These are phyloP conservation scores for Globisporangium alternatum DNA, from an alignment of 352 stramenopile species.

Conservation along the genomic window DNA sequence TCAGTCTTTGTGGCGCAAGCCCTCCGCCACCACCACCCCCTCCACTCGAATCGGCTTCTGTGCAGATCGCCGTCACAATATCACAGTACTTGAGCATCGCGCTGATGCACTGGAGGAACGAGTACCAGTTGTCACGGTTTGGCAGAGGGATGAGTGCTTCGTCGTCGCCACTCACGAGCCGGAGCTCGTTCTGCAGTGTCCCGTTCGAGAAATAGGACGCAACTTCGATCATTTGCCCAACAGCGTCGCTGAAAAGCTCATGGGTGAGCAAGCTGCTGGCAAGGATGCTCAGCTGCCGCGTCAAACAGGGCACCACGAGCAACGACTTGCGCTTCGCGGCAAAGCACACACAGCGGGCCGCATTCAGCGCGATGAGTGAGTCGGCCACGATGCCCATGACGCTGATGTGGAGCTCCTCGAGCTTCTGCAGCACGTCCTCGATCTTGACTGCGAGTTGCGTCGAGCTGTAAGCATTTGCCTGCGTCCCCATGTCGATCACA, in stretches of 20 bases:
- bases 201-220: slow-evolving; percentile 57
- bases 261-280: slow-evolving; percentile 59
- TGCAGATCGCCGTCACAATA: slow-evolving; percentile 52
- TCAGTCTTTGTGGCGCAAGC: slow-evolving; percentile 35
- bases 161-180: slow-evolving; percentile 36
- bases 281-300: slow-evolving; percentile 47
- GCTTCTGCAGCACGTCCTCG: slow-evolving; percentile 48
- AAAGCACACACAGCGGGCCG: slow-evolving; percentile 45
- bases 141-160: slow-evolving; percentile 46
- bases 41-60: slow-evolving; percentile 16
- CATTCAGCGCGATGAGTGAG: slow-evolving; percentile 54
- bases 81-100: slow-evolving; percentile 47
- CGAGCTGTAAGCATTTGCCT: slow-evolving; percentile 26
- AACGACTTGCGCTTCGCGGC: slow-evolving; percentile 37
- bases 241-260: slow-evolving; percentile 33
- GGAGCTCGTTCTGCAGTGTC: slow-evolving; percentile 35
- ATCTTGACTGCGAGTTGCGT: slow-evolving; percentile 36
- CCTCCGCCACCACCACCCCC: neutral
- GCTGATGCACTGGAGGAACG: slow-evolving; percentile 58
- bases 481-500: slow-evolving; percentile 49
- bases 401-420: slow-evolving; percentile 54
- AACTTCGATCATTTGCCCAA: slow-evolving; percentile 67
- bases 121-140: slow-evolving; percentile 58
- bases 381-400: slow-evolving; percentile 78
- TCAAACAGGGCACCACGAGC: slow-evolving; percentile 69